A percentile compares a stretch with the other conserved stretches of the same genome.
phyloP scores from a whole-genome alignment of 257 asterid species.

The Scutellaria baicalensis region DNA sequence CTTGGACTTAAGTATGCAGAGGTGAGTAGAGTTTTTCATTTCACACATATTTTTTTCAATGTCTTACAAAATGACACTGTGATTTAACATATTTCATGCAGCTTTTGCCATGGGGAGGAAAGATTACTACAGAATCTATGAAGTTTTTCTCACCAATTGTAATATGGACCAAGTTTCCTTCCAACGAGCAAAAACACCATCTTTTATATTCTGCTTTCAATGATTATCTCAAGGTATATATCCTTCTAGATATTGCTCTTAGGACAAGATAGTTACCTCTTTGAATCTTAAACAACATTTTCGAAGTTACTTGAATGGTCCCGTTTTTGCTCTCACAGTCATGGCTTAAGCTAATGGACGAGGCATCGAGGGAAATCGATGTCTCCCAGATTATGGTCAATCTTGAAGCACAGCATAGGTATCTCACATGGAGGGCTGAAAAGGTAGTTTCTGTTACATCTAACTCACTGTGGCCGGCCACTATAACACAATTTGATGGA shows the following conservation, averaged over 20 bases:
- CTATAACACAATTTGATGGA: neutral
- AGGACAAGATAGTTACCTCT: neutral
- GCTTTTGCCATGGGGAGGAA: conserved; percentile 99
- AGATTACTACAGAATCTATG: conserved; percentile 75
- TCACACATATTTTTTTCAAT: neutral
- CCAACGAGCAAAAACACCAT: conserved; percentile 41
- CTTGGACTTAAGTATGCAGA: conserved; percentile 60
- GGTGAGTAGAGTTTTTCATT: conserved; percentile 26
- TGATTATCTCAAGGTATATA: conserved; percentile 75
- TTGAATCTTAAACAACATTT: neutral
- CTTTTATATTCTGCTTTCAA: conserved; percentile 67
- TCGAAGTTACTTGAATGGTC: neutral
- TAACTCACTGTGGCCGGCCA: neutral
- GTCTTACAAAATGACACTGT: conserved; percentile 21
- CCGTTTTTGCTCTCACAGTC: conserved; percentile 34
- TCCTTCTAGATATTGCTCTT: conserved; percentile 2
- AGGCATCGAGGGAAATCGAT: conserved; percentile 40
- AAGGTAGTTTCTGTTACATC: conserved; percentile 34
- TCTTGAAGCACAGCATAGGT: conserved; percentile 66
- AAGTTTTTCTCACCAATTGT: conserved; percentile 87
- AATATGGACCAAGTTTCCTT: conserved; percentile 75
- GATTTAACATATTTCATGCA: conserved; percentile 65
- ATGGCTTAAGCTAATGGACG: conserved; percentile 69
- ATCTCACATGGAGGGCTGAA: conserved; percentile 89
- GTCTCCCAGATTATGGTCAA: conserved; percentile 37